Evolutionary conservation across 1,284 basidiomycete genomes (phyloP).

Genomic region (Sanghuangporus sanghuang): DNA sequence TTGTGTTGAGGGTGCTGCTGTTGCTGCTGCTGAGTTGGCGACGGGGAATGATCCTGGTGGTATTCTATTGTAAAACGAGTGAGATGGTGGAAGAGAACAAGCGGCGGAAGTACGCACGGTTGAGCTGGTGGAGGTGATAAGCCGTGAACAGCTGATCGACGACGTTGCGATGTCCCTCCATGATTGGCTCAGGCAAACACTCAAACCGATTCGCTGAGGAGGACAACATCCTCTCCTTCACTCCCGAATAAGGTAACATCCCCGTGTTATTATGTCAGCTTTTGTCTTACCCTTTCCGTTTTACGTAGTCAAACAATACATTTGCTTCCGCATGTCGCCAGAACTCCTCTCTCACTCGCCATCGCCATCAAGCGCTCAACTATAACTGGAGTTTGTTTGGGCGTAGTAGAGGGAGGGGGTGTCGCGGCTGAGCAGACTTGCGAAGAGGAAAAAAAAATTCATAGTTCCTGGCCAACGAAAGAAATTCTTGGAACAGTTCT

Average conservation of each 20-base stretch:
- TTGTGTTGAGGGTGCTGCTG: slow-evolving; percentile 3
- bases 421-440: too few species aligned
- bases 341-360: neutral
- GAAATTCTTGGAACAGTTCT: too few species aligned
- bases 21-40: neutral
- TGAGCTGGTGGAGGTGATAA: slow-evolving; percentile 40
- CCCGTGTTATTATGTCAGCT: neutral
- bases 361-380: neutral
- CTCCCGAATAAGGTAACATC: neutral
- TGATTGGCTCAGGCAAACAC: slow-evolving; percentile 36
- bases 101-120: slow-evolving; percentile 27
- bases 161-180: slow-evolving; percentile 40
- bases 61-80: neutral
- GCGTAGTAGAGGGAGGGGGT: neutral
- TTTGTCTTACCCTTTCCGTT: neutral
- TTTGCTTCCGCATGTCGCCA: neutral
- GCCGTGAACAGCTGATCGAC: slow-evolving; percentile 61
- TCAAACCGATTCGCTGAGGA: slow-evolving; percentile 15
- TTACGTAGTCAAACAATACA: neutral
- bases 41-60: neutral
- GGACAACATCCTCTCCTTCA: neutral
- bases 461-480: too few species aligned
- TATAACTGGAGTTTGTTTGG: neutral
- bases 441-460: too few species aligned
- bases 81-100: neutral